Percentiles rank a stretch among this genome's conserved stretches.
These are phyloP conservation scores for Hymenoscyphus fraxineus DNA, from an alignment of 2,329 filamentous ascomycete species.

Conservation along the genomic window DNA sequence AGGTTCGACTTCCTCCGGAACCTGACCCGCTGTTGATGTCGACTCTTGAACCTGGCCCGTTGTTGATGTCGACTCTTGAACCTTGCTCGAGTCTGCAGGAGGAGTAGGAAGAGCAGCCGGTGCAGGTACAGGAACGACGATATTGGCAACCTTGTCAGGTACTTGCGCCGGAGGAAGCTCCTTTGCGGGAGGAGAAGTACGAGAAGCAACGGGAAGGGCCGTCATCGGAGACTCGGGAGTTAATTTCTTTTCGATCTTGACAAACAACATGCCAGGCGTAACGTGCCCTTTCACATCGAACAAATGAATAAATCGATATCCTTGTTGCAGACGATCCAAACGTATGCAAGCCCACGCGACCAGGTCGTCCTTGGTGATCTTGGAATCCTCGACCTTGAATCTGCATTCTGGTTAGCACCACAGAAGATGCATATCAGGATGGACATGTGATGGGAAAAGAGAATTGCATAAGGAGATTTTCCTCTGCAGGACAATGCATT, in stretches of 20 bases:
- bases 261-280: constrained; percentile 66
- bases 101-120: neutral
- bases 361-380: constrained; percentile 72
- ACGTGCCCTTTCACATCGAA: constrained; percentile 63
- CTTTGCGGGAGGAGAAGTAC: neutral
- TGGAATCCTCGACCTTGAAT: constrained; percentile 85
- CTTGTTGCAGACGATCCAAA: constrained; percentile 72
- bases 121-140: constrained; percentile 1
- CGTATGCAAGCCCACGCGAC: constrained; percentile 87
- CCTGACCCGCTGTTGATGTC: neutral
- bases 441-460: constrained; percentile 4
- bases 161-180: neutral
- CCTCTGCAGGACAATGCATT: neutral
- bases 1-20: neutral
- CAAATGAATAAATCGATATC: constrained; percentile 75
- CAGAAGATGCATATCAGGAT: constrained; percentile 4
- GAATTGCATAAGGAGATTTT: neutral
- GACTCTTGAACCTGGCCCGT: neutral
- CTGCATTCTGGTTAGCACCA: constrained; percentile 21
- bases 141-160: neutral
- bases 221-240: neutral
- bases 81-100: neutral
- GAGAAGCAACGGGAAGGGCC: neutral
- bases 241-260: constrained; percentile 63
- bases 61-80: neutral